phyloP scores from a whole-genome alignment of 2,329 filamentous ascomycete species.

The Capronia americana region DNA sequence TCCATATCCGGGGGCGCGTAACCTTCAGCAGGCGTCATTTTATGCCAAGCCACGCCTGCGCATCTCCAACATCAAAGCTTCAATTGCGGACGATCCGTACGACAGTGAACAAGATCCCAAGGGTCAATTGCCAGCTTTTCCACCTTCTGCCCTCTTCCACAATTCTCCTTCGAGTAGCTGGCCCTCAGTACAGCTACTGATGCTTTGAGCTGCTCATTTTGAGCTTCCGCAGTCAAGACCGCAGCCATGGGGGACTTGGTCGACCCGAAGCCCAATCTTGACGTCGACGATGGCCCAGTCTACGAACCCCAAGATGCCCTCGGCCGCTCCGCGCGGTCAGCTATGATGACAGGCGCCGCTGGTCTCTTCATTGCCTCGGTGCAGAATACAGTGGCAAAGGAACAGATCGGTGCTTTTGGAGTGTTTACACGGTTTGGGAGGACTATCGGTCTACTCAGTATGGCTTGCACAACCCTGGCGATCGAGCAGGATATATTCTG shows the following conservation, averaged over 20 bases:
- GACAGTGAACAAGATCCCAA: not conserved
- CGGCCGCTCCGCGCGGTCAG: conserved; percentile 68
- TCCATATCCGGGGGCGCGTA: conserved; percentile 19
- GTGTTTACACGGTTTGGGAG: conserved; percentile 80
- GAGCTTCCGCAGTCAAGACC: conserved; percentile 10
- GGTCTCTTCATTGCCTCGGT: conserved; percentile 78
- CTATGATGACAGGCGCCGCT: conserved; percentile 67
- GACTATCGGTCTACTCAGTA: conserved; percentile 73
- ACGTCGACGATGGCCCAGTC: conserved; percentile 49
- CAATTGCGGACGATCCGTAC: not conserved
- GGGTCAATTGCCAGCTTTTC: not conserved
- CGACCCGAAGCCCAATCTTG: conserved; percentile 24
- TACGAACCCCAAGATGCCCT: conserved; percentile 81
- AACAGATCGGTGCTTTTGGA: conserved; percentile 80
- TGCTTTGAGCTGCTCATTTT: conserved; percentile 22
- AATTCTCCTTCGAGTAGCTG: not conserved
- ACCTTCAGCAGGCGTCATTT: not conserved
- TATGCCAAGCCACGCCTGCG: conserved; percentile 15
- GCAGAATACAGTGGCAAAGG: conserved; percentile 83
- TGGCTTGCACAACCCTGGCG: conserved; percentile 37
- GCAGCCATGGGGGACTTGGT: conserved; percentile 42
- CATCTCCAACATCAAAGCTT: conserved; percentile 16
- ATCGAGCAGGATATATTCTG: conserved; percentile 24
- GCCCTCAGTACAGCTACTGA: conserved; percentile 18
- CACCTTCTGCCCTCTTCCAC: not conserved